A percentile compares a stretch with the other conserved stretches of the same genome.
phyloP scores from a whole-genome alignment of 495 filamentous ascomycete genomes.

The Glonium stellatum region DNA sequence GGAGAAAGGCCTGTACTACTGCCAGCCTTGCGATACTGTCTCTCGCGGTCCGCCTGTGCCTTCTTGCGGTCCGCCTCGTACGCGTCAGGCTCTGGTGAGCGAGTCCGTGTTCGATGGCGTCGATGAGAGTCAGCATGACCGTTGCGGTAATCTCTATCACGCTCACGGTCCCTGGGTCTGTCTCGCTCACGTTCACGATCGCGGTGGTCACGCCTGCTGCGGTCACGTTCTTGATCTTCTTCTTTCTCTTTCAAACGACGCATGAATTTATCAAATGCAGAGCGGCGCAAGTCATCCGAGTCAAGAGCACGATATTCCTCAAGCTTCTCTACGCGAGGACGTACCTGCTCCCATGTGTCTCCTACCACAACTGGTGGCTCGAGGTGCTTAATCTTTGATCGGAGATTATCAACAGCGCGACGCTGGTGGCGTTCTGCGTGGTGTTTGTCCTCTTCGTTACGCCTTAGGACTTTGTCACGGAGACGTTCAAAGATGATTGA shows the following conservation, averaged over 20 bases:
- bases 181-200: constrained; percentile 28
- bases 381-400: constrained; percentile 81
- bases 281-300: constrained; percentile 70
- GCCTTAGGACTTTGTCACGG: constrained; percentile 68
- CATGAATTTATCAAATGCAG: constrained; percentile 88
- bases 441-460: constrained; percentile 77
- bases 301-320: constrained; percentile 78
- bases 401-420: constrained; percentile 73
- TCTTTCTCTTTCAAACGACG: constrained; percentile 87
- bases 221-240: constrained; percentile 69
- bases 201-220: constrained; percentile 29
- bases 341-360: constrained; percentile 83
- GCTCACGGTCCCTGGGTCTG: constrained; percentile 43
- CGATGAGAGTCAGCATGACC: constrained; percentile 48
- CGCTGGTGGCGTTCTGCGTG: constrained; percentile 80
- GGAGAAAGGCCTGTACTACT: constrained; percentile 27
- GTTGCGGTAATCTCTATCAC: constrained; percentile 51
- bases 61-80: constrained; percentile 86
- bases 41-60: constrained; percentile 78
- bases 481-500: constrained; percentile 76
- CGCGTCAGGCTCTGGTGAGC: constrained; percentile 76
- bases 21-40: constrained; percentile 67
- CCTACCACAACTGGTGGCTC: constrained; percentile 71
- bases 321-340: constrained; percentile 65
- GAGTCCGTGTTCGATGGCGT: constrained; percentile 55